Conservation (phyloP, 139 green algal species). For the Picochlorum sp. region DNA sequence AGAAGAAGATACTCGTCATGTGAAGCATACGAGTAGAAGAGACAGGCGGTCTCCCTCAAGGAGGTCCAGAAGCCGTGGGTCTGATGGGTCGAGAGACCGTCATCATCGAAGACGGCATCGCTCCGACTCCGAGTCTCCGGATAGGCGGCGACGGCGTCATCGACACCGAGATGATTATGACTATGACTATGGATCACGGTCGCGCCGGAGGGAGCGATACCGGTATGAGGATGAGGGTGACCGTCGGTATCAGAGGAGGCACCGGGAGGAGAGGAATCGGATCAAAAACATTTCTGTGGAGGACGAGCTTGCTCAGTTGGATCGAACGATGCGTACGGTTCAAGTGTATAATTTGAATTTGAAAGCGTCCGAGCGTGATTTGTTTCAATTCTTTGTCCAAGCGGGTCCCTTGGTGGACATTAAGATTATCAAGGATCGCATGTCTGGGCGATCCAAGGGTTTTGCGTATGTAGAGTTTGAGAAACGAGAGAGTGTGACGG, state of each 20-base stretch:
- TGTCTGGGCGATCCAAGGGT: conserved; percentile 82
- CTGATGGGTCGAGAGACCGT: not conserved
- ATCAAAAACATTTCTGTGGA: conserved; percentile 40
- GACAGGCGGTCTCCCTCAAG: no score
- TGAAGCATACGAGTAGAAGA: no score
- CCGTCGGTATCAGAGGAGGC: not conserved
- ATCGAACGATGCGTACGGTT: conserved; percentile 78
- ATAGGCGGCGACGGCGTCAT: no score
- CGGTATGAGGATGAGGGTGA: not conserved
- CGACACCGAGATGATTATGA: conserved; percentile 6
- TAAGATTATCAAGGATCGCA: conserved; percentile 86
- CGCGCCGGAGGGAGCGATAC: no score
- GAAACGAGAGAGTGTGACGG: conserved; percentile 65
- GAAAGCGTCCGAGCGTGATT: conserved; percentile 70
- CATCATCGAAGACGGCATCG: conserved; percentile 2
- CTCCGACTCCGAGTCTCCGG: conserved; percentile 6
- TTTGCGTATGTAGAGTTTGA: conserved; percentile 95
- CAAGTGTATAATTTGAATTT: conserved; percentile 83
- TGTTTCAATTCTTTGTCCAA: conserved; percentile 78
- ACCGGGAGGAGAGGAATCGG: not conserved
- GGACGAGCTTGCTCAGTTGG: conserved; percentile 62
- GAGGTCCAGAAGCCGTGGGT: no score
- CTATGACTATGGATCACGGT: not conserved
- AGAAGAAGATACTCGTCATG: no score
- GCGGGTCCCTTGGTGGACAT: conserved; percentile 76